Base-by-base conservation (phyloP, 73 alveolate species). In the Diophrys sp. region DNA sequence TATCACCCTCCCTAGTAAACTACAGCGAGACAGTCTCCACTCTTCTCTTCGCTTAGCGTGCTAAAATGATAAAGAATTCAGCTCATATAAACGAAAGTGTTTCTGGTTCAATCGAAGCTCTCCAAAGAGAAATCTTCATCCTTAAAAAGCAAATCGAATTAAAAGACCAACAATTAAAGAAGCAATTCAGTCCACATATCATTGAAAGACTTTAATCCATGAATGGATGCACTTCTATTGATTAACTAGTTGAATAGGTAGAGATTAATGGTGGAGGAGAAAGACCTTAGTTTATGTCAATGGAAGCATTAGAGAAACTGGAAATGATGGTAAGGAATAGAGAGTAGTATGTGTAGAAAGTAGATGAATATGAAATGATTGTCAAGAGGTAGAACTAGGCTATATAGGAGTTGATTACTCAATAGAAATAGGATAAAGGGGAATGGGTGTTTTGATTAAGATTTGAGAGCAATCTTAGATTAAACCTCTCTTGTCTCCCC, bases 1-100 rank as follows among this genome's bases (percentile, higher is more conserved):
- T n/a, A n/a, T n/a, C n/a, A n/a, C n/a, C n/a, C n/a, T n/a, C n/a
- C n/a, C n/a, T n/a, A n/a, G n/a, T n/a, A n/a, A n/a, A n/a, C n/a
- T n/a, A n/a, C n/a, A n/a, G 88, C 29, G 97, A 91, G 75, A 91
- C 97, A 23, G 55, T 91, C 2, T 79, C 94, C 8, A 83, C 96
- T 32, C 69, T 91, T 69, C 89, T 90, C 66, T 91, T 91, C 79
- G 95, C 97, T 8, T 81, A 88, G 56, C 85, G 91, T 34, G 96
- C 97, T 5, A 91, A 91, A 67, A 67, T 71, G 73, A 91, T 91
- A 14, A 89, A 89, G 75, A 91, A 78, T 44, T 72, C 88, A 70
- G 97, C 95, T 14, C 73, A 87, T 0, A 82, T 91, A 0, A 90
- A 90, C 67, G 96, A 90, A n/a, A n/a, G n/a, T n/a, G n/a, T n/a